These are phyloP conservation scores for Acanthamoeba sp. DNA, from an alignment of 208 protist species.

Conservation along the genomic window DNA sequence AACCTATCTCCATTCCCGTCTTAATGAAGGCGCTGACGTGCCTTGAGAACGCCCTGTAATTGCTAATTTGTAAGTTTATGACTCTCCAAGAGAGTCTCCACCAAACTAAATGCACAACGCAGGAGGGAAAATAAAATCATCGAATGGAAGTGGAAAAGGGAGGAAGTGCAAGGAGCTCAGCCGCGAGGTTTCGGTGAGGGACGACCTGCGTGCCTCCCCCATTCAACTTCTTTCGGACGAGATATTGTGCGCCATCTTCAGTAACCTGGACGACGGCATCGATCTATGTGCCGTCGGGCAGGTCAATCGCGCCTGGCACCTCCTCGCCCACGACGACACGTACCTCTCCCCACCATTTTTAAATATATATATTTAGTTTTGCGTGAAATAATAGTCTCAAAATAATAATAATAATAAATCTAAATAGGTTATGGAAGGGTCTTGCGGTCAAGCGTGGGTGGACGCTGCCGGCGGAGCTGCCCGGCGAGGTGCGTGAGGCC, in stretches of 20 bases:
- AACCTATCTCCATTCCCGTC: too few relatives aligned
- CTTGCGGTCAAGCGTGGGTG: slow-evolving; percentile 12
- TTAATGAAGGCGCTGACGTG: too few relatives aligned
- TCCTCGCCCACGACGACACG: slow-evolving; percentile 11
- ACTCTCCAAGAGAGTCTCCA: too few relatives aligned
- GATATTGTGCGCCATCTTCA: neutral
- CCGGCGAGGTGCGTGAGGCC: neutral
- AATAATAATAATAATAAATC: neutral
- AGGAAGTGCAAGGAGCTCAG: too few relatives aligned
- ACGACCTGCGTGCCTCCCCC: neutral
- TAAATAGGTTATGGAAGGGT: slow-evolving; percentile 27
- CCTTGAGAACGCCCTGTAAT: too few relatives aligned
- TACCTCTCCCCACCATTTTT: neutral
- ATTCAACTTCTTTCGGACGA: neutral
- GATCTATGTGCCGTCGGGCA: neutral
- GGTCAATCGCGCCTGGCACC: neutral
- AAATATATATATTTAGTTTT: too few relatives aligned
- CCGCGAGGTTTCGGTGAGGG: too few relatives aligned
- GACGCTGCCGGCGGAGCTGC: neutral
- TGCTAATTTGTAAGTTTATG: too few relatives aligned
- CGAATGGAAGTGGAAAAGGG: too few relatives aligned
- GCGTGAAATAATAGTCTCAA: neutral
- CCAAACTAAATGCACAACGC: too few relatives aligned
- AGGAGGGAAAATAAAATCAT: too few relatives aligned
- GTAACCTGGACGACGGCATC: neutral